Base-by-base conservation (phyloP, 2,329 filamentous ascomycete species). In the Hymenoscyphus salicellus region DNA sequence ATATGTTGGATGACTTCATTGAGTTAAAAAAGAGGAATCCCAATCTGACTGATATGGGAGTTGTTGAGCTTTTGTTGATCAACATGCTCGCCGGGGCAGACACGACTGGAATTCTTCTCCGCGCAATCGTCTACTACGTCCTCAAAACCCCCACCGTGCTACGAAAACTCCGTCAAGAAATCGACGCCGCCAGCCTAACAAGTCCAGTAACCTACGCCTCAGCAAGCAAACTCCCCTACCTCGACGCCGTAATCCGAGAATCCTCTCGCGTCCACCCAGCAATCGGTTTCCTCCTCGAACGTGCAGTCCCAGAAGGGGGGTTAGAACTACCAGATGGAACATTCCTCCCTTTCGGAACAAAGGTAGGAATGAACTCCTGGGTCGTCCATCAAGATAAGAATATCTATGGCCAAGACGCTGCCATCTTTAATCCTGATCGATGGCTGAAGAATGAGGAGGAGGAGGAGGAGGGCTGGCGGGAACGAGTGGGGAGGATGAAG, bases 351-450 rank as follows among this genome's bases (percentile, higher is more conserved):
- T 81, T 84, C 0, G 81, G 81, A 72, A 82, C 84, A 4, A 78
- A 83, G 68, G 75, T 81, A 0, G 79, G 79, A 4, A 77, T 81
- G 62, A 81, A 78, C 55, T 75, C 78, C 0, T 79, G 75, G 62
- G 75, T 81, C 2, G 69, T 78, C 0, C 89, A 89, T 72, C 80
- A 79, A 1, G 80, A 78, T 58, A 79, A 77, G 32, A 77, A 80
- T 2, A 75, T 86, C 4, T 89, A 86, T 86, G 87, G 87, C 1
- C 72, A 78, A 0, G 85, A 89, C 67, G 85, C 86, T 0, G 76
- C 78, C 16, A 77, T 82, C 17, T 90, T 89, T 78, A 82, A 85
- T 30, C 86, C 87, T 0, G 85, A 84, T 52, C 78, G 83, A 2
- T 86, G 82, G 83, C 74, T 77, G 43, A 69, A 71, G 26, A 69